A percentile compares a stretch with the other conserved stretches of the same genome.
These are phyloP conservation scores for Zygosaccharomyces lentus DNA, from an alignment of 805 yeast species.

Conservation along the genomic window DNA sequence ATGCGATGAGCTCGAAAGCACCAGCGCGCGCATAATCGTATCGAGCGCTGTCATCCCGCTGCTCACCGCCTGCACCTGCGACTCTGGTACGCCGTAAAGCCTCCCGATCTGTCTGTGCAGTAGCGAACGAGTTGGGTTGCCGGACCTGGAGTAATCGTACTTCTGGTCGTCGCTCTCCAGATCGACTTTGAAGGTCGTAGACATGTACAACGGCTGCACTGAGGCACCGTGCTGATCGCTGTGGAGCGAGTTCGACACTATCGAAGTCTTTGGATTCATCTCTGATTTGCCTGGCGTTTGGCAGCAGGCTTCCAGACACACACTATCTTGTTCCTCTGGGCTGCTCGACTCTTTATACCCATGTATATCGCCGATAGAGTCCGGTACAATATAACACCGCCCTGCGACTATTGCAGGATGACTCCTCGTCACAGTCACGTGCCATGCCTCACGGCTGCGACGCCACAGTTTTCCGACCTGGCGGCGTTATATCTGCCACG, in stretches of 20 bases:
- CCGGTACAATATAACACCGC: constrained; percentile 6
- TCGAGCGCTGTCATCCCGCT: constrained; percentile 94
- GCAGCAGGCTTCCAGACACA: background rate
- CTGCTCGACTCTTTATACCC: background rate
- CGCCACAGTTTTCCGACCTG: no score
- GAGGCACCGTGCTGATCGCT: constrained; percentile 74
- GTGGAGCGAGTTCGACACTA: constrained; percentile 20
- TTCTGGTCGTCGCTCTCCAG: constrained; percentile 57
- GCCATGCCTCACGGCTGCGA: no score
- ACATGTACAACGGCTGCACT: constrained; percentile 83
- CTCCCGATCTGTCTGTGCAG: constrained; percentile 73
- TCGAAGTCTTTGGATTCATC: constrained; percentile 3
- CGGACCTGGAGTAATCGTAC: constrained; percentile 84
- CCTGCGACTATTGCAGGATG: background rate
- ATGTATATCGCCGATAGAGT: no score
- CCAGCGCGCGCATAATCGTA: constrained; percentile 66
- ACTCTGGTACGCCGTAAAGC: constrained; percentile 62
- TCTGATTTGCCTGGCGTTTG: no score
- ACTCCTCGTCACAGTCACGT: no score
- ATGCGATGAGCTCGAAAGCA: constrained; percentile 23
- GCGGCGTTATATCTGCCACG: no score
- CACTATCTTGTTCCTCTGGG: background rate
- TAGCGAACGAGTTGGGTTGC: constrained; percentile 86
- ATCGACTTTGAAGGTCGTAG: constrained; percentile 84
- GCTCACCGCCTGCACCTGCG: constrained; percentile 72